Evolutionary conservation across 2,329 filamentous ascomycete species (phyloP).

Genomic region (Ophiostoma piceae): DNA sequence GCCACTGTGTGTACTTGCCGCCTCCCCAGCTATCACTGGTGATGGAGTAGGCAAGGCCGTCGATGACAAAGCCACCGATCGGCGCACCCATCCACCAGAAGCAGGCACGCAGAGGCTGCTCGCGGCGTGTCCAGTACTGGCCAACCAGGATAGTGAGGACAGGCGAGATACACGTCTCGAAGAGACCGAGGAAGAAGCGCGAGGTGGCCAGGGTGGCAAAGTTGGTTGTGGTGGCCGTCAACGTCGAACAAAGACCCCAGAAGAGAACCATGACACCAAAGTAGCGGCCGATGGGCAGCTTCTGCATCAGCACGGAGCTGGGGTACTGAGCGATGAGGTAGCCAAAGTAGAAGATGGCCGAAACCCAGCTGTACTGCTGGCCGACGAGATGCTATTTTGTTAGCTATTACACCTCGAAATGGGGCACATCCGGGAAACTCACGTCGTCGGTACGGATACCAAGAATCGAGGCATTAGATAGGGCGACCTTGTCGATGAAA

Average conservation of each 20-base stretch:
- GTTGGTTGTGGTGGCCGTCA: constrained; percentile 12
- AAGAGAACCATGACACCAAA: constrained; percentile 41
- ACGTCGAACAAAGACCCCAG: constrained; percentile 15
- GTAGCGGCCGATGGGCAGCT: constrained; percentile 39
- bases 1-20: constrained; percentile 22
- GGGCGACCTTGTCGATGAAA: constrained; percentile 23
- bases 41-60: constrained; percentile 22
- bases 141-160: constrained; percentile 22
- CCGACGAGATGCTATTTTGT: constrained; percentile 27
- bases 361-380: constrained; percentile 41
- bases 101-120: constrained; percentile 24
- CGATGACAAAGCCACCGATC: constrained; percentile 21
- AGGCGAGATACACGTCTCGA: constrained; percentile 24
- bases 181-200: constrained; percentile 25
- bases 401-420: not conserved
- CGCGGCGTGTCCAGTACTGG: constrained; percentile 24
- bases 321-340: constrained; percentile 39
- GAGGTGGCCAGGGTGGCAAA: constrained; percentile 20
- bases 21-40: constrained; percentile 20
- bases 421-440: not conserved
- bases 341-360: constrained; percentile 42
- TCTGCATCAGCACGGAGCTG: constrained; percentile 39
- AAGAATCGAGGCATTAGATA: constrained; percentile 23
- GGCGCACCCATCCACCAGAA: constrained; percentile 24
- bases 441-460: constrained; percentile 23